Conservation (phyloP, 2,329 filamentous ascomycete species). For the Stemphylium lycopersici region DNA sequence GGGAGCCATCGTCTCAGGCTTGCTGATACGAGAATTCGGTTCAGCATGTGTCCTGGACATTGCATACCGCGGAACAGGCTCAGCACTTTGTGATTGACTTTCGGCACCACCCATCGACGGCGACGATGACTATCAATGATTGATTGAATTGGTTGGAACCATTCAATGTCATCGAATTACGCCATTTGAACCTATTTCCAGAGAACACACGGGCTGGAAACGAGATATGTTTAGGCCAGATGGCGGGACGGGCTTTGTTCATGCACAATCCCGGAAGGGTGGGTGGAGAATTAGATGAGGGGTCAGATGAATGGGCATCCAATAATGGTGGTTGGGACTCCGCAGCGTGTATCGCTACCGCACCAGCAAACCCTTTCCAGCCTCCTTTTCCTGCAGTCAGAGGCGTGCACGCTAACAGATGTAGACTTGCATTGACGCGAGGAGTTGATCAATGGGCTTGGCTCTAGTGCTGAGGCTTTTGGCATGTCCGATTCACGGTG, state of each 20-base stretch:
- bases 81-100: not conserved
- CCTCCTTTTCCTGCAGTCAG: conserved; percentile 28
- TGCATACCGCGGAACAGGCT: conserved; percentile 14
- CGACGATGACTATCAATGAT: not conserved
- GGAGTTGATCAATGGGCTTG: conserved; percentile 32
- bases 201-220: not conserved
- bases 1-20: conserved; percentile 12
- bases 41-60: conserved; percentile 17
- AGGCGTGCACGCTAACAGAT: conserved; percentile 28
- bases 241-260: conserved; percentile 22
- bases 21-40: conserved; percentile 4
- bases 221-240: conserved; percentile 25
- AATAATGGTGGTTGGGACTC: conserved; percentile 21
- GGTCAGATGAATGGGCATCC: conserved; percentile 30
- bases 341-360: conserved; percentile 12
- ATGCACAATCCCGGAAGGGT: conserved; percentile 15
- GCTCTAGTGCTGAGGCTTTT: conserved; percentile 21
- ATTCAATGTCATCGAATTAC: not conserved
- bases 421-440: conserved; percentile 37
- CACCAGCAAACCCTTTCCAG: conserved; percentile 24
- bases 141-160: not conserved
- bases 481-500: conserved; percentile 27
- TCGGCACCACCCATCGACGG: not conserved
- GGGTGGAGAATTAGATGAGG: conserved; percentile 29
- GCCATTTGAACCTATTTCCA: not conserved